phyloP scores from a whole-genome alignment of 1,284 basidiomycete species.

The Sanghuangporus weigelae region DNA sequence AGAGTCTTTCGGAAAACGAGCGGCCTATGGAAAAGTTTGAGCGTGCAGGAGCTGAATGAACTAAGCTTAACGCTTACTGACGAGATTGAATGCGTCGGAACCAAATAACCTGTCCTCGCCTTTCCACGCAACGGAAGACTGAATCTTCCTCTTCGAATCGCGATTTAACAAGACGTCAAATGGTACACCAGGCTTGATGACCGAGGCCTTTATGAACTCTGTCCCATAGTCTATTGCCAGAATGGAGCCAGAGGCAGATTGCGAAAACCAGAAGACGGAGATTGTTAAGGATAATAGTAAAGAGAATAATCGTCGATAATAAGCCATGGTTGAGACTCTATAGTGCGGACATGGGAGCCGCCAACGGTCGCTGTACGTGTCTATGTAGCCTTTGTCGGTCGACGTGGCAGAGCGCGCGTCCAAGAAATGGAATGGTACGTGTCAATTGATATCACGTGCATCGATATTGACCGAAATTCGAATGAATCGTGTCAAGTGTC shows the following conservation, averaged over 20 bases:
- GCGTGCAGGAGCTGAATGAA: constrained; percentile 1
- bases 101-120: constrained; percentile 85
- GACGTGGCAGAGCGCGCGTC: constrained; percentile 3
- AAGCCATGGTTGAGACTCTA: constrained; percentile 4
- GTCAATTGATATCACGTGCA: background rate
- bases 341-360: background rate
- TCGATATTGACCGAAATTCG: background rate
- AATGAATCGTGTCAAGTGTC: too few species aligned
- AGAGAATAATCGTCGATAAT: constrained; percentile 4
- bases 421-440: background rate
- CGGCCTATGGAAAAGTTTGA: constrained; percentile 51
- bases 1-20: constrained; percentile 85
- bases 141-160: constrained; percentile 96
- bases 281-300: constrained; percentile 6
- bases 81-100: constrained; percentile 80
- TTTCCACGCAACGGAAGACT: constrained; percentile 85
- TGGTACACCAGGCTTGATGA: constrained; percentile 94
- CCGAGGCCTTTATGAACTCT: constrained; percentile 92
- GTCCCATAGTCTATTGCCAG: constrained; percentile 95
- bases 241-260: constrained; percentile 35
- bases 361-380: background rate
- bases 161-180: constrained; percentile 96
- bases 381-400: background rate
- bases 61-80: constrained; percentile 38
- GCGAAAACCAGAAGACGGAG: constrained; percentile 7